phyloP scores from a whole-genome alignment of 2,329 filamentous ascomycete genomes.

The Eutypa lata region DNA sequence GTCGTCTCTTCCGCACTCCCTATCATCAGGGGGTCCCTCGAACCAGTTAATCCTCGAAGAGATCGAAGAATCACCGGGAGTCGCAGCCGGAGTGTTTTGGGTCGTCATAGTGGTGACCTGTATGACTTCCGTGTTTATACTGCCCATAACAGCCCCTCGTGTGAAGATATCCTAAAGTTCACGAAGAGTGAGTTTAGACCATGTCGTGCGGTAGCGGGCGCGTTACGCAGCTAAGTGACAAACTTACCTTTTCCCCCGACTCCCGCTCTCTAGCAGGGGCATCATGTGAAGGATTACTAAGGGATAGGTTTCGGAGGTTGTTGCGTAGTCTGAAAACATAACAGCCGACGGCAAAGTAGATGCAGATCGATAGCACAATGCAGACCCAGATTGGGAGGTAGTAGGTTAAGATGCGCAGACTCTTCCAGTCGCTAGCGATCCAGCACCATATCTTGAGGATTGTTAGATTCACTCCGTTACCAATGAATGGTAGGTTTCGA shows the following conservation, averaged over 20 bases:
- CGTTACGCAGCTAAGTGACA: too few relatives aligned
- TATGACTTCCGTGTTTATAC: conserved; percentile 25
- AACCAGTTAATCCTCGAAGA: conserved; percentile 24
- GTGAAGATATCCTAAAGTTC: conserved; percentile 22
- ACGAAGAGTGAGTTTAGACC: neutral
- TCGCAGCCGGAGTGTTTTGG: conserved; percentile 10
- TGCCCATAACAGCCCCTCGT: conserved; percentile 31
- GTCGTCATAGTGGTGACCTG: conserved; percentile 29
- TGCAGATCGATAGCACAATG: conserved; percentile 50
- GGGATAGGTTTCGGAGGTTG: conserved; percentile 44
- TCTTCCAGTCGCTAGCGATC: conserved; percentile 53
- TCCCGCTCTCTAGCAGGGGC: conserved; percentile 17
- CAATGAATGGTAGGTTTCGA: too few relatives aligned
- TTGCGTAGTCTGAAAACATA: conserved; percentile 59
- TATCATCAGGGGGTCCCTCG: conserved; percentile 22
- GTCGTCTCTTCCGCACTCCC: conserved; percentile 3
- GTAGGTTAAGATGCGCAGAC: conserved; percentile 58
- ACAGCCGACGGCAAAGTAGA: conserved; percentile 57
- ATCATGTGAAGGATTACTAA: conserved; percentile 36
- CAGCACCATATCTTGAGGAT: conserved; percentile 56
- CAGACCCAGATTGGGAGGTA: conserved; percentile 62
- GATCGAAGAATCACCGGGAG: conserved; percentile 5
- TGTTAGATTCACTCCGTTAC: conserved; percentile 6
- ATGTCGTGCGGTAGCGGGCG: neutral
- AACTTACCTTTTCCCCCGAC: conserved; percentile 29